Evolutionary conservation across 306 rosid genomes (phyloP).

Genomic region (Vicia sativa): DNA sequence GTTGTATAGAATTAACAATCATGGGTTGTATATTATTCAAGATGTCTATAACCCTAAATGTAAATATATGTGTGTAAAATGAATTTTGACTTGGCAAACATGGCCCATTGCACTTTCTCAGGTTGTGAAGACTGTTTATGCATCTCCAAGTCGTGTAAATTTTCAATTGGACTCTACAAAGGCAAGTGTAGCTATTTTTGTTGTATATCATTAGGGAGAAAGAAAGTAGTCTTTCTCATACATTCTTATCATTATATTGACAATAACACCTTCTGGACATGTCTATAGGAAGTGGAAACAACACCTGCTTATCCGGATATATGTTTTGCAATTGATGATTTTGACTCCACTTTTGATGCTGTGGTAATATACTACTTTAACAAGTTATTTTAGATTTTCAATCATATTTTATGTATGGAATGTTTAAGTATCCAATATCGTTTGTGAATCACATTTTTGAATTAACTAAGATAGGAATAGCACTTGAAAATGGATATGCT

Average conservation of each 20-base stretch:
- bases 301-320: conserved; percentile 99
- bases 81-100: conserved; percentile 33
- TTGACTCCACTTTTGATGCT: conserved; percentile 97
- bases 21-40: conserved; percentile 26
- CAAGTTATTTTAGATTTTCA: conserved; percentile 29
- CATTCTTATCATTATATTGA: conserved; percentile 37
- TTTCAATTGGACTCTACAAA: conserved; percentile 89
- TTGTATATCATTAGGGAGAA: conserved; percentile 1
- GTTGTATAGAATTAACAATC: conserved; percentile 22
- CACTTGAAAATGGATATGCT: conserved; percentile 17
- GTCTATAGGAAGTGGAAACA: conserved; percentile 89
- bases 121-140: conserved; percentile 97
- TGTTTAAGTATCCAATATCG: conserved; percentile 1
- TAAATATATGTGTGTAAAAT: neutral
- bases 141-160: conserved; percentile 94
- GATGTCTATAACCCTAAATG: conserved; percentile 8
- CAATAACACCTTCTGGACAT: conserved; percentile 39
- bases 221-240: conserved; percentile 21
- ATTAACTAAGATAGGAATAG: conserved; percentile 18
- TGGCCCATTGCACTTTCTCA: conserved; percentile 44
- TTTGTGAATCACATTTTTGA: conserved; percentile 28
- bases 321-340: conserved; percentile 96
- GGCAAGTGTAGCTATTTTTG: conserved; percentile 51
- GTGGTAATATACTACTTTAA: conserved; percentile 68
- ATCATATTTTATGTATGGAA: conserved; percentile 8